Evolutionary conservation across 1,284 basidiomycete genomes (phyloP).

Genomic region (Malassezia equina): DNA sequence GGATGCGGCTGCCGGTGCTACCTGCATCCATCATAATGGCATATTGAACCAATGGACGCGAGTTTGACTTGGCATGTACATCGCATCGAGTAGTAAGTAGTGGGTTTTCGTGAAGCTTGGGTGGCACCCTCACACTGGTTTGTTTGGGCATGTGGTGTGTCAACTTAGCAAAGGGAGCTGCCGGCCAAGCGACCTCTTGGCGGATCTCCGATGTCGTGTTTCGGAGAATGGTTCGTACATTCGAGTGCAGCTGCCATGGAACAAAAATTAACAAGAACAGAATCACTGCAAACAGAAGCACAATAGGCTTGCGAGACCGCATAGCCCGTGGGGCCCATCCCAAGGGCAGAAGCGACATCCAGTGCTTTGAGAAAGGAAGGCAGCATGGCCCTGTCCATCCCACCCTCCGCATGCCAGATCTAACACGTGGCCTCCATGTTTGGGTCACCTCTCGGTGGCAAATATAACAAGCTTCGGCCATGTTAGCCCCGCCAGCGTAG

Average conservation of each 20-base stretch:
- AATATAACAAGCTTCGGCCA: not conserved
- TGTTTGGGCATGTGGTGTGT: not conserved
- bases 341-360: not conserved
- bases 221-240: conserved; percentile 5
- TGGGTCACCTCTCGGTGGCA: not conserved
- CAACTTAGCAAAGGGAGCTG: conserved; percentile 4
- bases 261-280: conserved; percentile 10
- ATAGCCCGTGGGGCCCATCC: conserved; percentile 7
- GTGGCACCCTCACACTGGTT: conserved; percentile 2
- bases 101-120: conserved; percentile 32
- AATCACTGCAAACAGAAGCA: conserved; percentile 3
- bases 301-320: conserved; percentile 3
- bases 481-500: too few relatives aligned
- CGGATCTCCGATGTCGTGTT: conserved; percentile 12
- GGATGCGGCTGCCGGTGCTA: conserved; percentile 89
- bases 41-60: conserved; percentile 57
- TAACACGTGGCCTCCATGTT: not conserved
- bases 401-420: not conserved
- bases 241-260: conserved; percentile 14
- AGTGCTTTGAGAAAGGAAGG: not conserved
- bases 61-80: conserved; percentile 20
- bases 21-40: conserved; percentile 97
- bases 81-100: conserved; percentile 38
- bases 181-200: not conserved
- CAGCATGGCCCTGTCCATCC: not conserved